phyloP scores from a whole-genome alignment of 2,329 filamentous ascomycete species.

The Cephalotrichum gorgonifer region DNA sequence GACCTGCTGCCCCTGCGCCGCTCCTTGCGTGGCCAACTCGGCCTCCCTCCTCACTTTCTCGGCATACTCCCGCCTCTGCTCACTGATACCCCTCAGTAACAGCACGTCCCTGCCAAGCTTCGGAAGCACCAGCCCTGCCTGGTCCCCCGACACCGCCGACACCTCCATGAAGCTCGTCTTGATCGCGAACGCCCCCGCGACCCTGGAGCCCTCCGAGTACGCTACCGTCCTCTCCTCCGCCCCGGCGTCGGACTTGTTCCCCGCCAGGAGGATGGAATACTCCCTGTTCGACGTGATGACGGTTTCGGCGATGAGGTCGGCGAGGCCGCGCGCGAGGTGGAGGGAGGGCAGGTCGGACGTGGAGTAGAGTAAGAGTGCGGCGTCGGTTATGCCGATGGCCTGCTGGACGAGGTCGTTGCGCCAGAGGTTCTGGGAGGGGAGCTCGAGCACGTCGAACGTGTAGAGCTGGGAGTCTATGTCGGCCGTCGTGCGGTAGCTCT shows the following conservation, averaged over 20 bases:
- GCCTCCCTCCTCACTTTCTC: conserved; percentile 1
- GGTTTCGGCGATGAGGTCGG: conserved; percentile 11
- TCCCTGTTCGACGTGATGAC: neutral
- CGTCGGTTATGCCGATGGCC: conserved; percentile 28
- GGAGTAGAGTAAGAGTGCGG: conserved; percentile 24
- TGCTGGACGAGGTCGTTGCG: conserved; percentile 21
- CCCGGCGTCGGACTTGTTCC: conserved; percentile 17
- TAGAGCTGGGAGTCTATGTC: conserved; percentile 19
- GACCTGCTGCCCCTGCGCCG: neutral
- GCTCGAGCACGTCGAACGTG: conserved; percentile 24
- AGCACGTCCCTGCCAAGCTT: conserved; percentile 17
- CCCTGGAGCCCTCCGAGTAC: conserved; percentile 19
- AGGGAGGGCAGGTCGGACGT: conserved; percentile 17
- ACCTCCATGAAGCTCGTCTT: conserved; percentile 20
- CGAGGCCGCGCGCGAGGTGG: conserved; percentile 13
- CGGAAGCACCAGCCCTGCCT: conserved; percentile 22
- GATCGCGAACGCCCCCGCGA: conserved; percentile 12
- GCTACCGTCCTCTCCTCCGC: conserved; percentile 14
- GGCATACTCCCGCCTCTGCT: conserved; percentile 3
- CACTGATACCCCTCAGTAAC: neutral
- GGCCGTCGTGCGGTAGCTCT: conserved; percentile 22
- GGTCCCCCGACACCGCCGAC: conserved; percentile 23
- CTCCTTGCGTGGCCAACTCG: neutral
- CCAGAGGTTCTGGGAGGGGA: conserved; percentile 21
- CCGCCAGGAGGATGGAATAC: conserved; percentile 12